Evolutionary conservation across 2,329 filamentous ascomycete genomes (phyloP).

Genomic region (Elsinoe perseae): DNA sequence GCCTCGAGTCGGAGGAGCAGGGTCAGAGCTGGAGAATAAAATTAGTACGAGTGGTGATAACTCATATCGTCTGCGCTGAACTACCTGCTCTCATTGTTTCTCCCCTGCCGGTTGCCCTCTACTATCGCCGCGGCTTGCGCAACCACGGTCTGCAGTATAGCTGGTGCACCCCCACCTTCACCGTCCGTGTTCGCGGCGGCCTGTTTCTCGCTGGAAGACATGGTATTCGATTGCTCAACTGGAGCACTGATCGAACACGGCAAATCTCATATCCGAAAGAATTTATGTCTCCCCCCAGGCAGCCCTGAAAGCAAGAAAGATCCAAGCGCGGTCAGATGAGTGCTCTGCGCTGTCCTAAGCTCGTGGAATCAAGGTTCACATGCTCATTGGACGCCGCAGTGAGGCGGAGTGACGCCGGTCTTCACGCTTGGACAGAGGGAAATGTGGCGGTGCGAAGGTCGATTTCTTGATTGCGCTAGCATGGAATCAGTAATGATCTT

Average conservation of each 20-base stretch:
- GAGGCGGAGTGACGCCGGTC: conserved; percentile 2
- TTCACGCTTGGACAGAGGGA: too few species aligned
- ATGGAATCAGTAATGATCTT: neutral
- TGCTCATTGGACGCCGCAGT: conserved; percentile 6
- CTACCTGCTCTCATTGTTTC: neutral
- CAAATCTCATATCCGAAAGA: neutral
- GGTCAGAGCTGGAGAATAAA: conserved; percentile 1
- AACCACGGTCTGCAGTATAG: conserved; percentile 16
- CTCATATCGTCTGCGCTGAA: neutral
- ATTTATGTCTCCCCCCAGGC: neutral
- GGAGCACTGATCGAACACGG: neutral
- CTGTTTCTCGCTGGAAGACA: neutral
- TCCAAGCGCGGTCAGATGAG: neutral
- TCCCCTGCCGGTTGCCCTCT: neutral
- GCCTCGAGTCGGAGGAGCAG: neutral
- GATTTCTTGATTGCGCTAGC: neutral
- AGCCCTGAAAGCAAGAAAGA: neutral
- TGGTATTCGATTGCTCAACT: conserved; percentile 9
- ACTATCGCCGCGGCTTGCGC: conserved; percentile 17
- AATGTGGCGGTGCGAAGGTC: conserved; percentile 7
- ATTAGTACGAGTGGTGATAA: neutral
- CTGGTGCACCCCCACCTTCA: conserved; percentile 2
- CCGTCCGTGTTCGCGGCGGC: neutral
- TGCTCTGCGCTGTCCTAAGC: neutral
- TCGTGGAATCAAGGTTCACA: conserved; percentile 9